Evolutionary conservation across 768 basidiomycete genomes (phyloP).

Genomic region (Crassisporium funariophilum): DNA sequence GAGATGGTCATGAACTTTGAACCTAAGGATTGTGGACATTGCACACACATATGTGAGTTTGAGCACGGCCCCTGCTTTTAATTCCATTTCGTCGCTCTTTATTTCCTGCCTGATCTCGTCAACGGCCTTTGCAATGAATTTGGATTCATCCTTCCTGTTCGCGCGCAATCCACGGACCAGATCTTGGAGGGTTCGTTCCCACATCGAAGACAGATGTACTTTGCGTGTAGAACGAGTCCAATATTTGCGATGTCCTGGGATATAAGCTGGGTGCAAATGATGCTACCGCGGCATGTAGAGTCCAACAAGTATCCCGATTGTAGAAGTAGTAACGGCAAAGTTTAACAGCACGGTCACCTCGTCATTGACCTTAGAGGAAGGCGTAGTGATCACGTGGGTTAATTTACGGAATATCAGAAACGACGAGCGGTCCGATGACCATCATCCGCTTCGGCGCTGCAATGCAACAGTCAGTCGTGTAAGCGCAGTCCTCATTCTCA

Average conservation of each 20-base stretch:
- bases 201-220: conserved; percentile 56
- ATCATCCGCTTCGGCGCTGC: too few species aligned
- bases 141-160: conserved; percentile 91
- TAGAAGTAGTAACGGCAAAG: too few species aligned
- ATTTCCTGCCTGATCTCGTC: conserved; percentile 93
- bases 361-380: too few species aligned
- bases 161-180: conserved; percentile 94
- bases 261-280: not conserved
- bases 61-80: conserved; percentile 93
- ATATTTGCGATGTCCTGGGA: not conserved
- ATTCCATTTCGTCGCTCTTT: conserved; percentile 91
- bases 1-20: conserved; percentile 6
- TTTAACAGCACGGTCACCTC: too few species aligned
- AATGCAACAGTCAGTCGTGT: too few species aligned
- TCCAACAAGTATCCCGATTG: too few species aligned
- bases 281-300: not conserved
- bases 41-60: conserved; percentile 93
- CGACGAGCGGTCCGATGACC: too few species aligned
- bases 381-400: too few species aligned
- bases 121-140: conserved; percentile 91
- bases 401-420: too few species aligned
- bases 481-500: too few species aligned
- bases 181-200: conserved; percentile 95
- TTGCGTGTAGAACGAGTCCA: not conserved
- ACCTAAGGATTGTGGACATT: not conserved